A percentile compares a stretch with the other conserved stretches of the same genome.
Evolutionary conservation across 1,284 basidiomycete genomes (phyloP).

Genomic region (Sporisorium reilianum): DNA sequence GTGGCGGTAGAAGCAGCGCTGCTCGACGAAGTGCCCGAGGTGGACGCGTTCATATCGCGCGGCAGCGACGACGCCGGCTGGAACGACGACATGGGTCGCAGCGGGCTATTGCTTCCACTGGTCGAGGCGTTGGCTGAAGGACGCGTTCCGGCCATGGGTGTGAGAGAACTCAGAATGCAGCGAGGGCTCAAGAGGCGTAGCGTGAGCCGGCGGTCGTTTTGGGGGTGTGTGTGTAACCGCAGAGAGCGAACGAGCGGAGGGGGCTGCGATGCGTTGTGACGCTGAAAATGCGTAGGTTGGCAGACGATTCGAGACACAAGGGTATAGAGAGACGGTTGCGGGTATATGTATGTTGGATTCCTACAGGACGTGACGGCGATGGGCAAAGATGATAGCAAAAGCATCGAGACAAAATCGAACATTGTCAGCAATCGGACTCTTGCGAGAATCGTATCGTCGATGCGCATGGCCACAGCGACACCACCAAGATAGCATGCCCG

Average conservation of each 20-base stretch:
- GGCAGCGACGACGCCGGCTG: conserved; percentile 41
- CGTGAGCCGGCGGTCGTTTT: background rate
- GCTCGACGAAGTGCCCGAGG: conserved; percentile 1
- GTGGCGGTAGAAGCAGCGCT: background rate
- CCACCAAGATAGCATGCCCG: background rate
- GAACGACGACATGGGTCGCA: conserved; percentile 42
- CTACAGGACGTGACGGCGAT: conserved; percentile 3
- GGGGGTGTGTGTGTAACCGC: background rate
- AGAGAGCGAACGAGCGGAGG: background rate
- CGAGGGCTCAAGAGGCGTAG: background rate
- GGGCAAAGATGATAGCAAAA: background rate
- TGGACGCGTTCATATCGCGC: conserved; percentile 12
- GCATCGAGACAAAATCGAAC: background rate
- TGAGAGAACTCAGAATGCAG: background rate
- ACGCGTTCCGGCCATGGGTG: background rate
- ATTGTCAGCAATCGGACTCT: background rate
- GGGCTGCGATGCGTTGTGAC: background rate
- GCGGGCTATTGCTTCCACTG: conserved; percentile 1
- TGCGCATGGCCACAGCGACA: background rate
- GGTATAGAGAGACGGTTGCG: background rate
- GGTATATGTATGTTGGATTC: conserved; percentile 6
- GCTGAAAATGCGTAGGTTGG: background rate
- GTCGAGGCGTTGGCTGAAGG: background rate
- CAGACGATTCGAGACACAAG: conserved; percentile 2
- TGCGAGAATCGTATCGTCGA: background rate